phyloP scores from a whole-genome alignment of 345 rosid genomes.

The Arabidopsis suecica region DNA sequence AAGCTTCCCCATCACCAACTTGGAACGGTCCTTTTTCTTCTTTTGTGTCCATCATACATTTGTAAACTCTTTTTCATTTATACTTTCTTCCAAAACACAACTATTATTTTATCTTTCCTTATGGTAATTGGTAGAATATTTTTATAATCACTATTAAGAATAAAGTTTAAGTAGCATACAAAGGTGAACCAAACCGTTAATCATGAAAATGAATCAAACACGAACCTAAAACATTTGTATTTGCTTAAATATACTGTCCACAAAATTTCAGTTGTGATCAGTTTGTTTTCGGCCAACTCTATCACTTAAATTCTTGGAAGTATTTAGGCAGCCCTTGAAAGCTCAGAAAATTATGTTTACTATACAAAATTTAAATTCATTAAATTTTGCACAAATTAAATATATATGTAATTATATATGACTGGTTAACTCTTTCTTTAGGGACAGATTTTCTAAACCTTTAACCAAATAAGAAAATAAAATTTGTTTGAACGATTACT shows the following conservation, averaged over 20 bases:
- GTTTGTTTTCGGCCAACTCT: not conserved
- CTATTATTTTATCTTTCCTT: not conserved
- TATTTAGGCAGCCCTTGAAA: conserved; percentile 3
- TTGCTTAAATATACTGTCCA: not conserved
- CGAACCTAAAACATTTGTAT: not conserved
- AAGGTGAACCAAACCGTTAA: conserved; percentile 7
- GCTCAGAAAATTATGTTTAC: not conserved
- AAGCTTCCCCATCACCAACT: not conserved
- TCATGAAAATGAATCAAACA: conserved; percentile 4
- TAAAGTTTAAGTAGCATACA: not conserved
- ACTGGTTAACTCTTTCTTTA: not conserved
- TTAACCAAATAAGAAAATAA: not conserved
- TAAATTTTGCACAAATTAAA: too few relatives aligned
- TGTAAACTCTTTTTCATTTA: not conserved
- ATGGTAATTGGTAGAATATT: not conserved
- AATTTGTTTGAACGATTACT: not conserved
- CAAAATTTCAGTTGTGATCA: not conserved
- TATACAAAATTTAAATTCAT: not conserved
- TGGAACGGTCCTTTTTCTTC: not conserved
- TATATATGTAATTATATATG: not conserved
- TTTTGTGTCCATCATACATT: not conserved
- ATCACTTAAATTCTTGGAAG: not conserved
- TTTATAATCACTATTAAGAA: not conserved
- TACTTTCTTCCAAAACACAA: not conserved
- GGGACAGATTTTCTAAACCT: not conserved